Percentiles rank a stretch among this genome's conserved stretches.
These are phyloP conservation scores for Termitomyces sp. DNA, from an alignment of 768 basidiomycete species.

Conservation along the genomic window DNA sequence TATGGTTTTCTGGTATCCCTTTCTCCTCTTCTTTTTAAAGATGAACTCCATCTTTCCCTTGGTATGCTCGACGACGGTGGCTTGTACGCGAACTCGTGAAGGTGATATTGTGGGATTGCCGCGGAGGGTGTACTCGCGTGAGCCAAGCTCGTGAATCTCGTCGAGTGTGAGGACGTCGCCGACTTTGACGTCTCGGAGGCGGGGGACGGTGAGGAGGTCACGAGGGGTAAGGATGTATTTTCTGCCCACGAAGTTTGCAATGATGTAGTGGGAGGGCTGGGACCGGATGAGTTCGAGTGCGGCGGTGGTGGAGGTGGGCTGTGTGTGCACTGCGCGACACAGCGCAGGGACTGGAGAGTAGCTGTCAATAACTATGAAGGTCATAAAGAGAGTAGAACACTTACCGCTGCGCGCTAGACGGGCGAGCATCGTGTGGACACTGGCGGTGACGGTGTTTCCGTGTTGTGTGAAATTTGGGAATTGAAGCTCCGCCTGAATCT, in stretches of 20 bases:
- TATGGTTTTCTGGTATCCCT: constrained; percentile 94
- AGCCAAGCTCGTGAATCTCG: constrained; percentile 91
- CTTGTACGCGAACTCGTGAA: constrained; percentile 66
- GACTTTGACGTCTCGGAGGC: constrained; percentile 78
- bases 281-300: constrained; percentile 83
- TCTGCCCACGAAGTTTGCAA: constrained; percentile 82
- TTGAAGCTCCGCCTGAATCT: constrained; percentile 41
- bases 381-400: constrained; percentile 10
- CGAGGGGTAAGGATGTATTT: constrained; percentile 88
- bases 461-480: constrained; percentile 19
- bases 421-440: constrained; percentile 21
- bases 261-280: constrained; percentile 89
- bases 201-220: constrained; percentile 92
- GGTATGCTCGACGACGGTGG: constrained; percentile 97
- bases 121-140: constrained; percentile 89
- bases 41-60: constrained; percentile 90
- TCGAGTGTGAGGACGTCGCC: constrained; percentile 83
- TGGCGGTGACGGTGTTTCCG: background rate
- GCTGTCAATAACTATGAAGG: background rate
- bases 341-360: constrained; percentile 8
- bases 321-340: constrained; percentile 22
- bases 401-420: constrained; percentile 28
- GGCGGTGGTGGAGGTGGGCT: constrained; percentile 39
- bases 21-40: constrained; percentile 97
- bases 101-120: constrained; percentile 69